Evolutionary conservation across 495 filamentous ascomycete species (phyloP).

Genomic region (Margaritispora aquatica): DNA sequence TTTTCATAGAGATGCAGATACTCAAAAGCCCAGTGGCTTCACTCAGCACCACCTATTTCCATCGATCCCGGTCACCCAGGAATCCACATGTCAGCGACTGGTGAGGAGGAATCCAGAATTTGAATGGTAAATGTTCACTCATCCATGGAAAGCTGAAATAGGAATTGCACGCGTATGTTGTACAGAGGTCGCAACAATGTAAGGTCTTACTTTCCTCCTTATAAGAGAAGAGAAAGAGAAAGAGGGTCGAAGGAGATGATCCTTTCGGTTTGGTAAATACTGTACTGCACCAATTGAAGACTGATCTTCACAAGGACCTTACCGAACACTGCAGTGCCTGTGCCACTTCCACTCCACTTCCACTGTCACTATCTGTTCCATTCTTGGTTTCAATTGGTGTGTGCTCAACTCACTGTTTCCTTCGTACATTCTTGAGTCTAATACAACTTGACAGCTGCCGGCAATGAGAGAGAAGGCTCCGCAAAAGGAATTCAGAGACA

Average conservation of each 20-base stretch:
- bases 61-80: background rate
- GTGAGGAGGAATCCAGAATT: background rate
- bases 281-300: background rate
- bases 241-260: too few species aligned
- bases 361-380: too few species aligned
- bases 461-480: background rate
- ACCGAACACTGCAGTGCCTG: background rate
- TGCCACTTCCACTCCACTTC: background rate
- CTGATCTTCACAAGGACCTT: background rate
- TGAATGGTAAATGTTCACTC: too few species aligned
- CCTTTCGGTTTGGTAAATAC: too few species aligned
- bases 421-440: background rate
- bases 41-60: too few species aligned
- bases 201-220: too few species aligned
- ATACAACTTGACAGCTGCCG: background rate
- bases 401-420: background rate
- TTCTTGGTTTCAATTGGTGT: background rate
- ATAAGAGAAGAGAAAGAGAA: too few species aligned
- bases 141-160: too few species aligned
- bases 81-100: background rate
- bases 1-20: too few species aligned
- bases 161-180: too few species aligned
- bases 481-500: background rate
- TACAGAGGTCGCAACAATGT: background rate
- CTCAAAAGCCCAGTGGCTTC: too few species aligned